Percentiles rank a stretch among this genome's conserved stretches.
Evolutionary conservation across 148 eudicot genomes (phyloP).

Genomic region (Simmondsia chinensis): DNA sequence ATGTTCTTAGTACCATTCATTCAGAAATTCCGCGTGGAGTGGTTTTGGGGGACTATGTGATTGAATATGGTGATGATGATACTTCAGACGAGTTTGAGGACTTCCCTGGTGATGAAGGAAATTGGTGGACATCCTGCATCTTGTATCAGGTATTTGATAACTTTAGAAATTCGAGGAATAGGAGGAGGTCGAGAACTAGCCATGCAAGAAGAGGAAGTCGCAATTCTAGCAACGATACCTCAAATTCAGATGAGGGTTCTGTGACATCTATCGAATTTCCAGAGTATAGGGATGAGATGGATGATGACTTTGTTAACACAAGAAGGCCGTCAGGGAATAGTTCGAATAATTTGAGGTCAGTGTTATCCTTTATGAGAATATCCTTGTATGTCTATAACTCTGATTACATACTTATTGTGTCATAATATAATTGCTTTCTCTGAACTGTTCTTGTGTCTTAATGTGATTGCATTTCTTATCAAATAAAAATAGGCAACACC

Average conservation of each 20-base stretch:
- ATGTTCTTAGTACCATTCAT: constrained; percentile 88
- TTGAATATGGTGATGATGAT: constrained; percentile 91
- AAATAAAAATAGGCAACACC: too few species aligned
- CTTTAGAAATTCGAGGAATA: constrained; percentile 65
- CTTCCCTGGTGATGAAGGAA: constrained; percentile 77
- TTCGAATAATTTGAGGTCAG: constrained; percentile 58
- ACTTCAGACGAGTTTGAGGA: constrained; percentile 81
- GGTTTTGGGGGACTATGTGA: constrained; percentile 93
- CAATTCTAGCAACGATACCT: constrained; percentile 52
- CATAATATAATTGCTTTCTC: too few species aligned
- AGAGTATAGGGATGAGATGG: too few species aligned
- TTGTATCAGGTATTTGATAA: too few species aligned
- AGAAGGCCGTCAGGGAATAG: constrained; percentile 41
- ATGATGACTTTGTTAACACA: constrained; percentile 48
- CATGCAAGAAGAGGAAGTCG: constrained; percentile 63
- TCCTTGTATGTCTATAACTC: too few species aligned
- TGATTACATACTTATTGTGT: too few species aligned
- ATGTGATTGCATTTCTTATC: too few species aligned
- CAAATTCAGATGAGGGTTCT: constrained; percentile 93
- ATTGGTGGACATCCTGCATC: constrained; percentile 99
- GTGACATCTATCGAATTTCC: constrained; percentile 64
- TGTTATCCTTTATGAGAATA: constrained; percentile 1
- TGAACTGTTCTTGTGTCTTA: not conserved
- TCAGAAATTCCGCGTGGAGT: constrained; percentile 93
- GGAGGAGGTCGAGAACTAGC: constrained; percentile 65